These are phyloP conservation scores for Pichia sp. DNA, from an alignment of 1,139 yeast genomes.

Conservation along the genomic window DNA sequence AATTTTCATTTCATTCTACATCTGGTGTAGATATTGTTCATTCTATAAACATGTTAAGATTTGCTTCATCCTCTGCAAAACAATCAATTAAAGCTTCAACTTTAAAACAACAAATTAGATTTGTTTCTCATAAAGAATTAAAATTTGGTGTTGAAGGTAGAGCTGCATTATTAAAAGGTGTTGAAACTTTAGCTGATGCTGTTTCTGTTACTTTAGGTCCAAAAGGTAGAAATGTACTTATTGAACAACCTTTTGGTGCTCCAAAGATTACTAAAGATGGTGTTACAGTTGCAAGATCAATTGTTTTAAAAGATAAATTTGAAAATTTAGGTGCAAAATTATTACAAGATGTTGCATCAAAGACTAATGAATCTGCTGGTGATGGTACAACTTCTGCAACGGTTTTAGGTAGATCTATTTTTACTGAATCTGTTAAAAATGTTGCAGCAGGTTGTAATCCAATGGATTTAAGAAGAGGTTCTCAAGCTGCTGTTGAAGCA, in stretches of 20 bases:
- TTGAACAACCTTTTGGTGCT: conserved; percentile 94
- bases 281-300: conserved; percentile 93
- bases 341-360: conserved; percentile 95
- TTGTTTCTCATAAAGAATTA: conserved; percentile 84
- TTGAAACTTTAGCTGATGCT: conserved; percentile 93
- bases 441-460: conserved; percentile 99
- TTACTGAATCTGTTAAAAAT: conserved; percentile 94
- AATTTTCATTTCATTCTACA: neutral
- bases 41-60: conserved; percentile 45
- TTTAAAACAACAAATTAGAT: conserved; percentile 39
- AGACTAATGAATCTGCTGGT: conserved; percentile 98
- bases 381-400: conserved; percentile 99
- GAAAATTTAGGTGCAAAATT: conserved; percentile 96
- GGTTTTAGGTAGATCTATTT: conserved; percentile 92
- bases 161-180: conserved; percentile 94
- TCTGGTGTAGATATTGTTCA: neutral
- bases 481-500: conserved; percentile 97
- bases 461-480: conserved; percentile 98
- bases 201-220: conserved; percentile 97
- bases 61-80: conserved; percentile 42
- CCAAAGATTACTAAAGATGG: conserved; percentile 99
- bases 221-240: conserved; percentile 95
- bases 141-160: conserved; percentile 98
- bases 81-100: conserved; percentile 22
- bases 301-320: conserved; percentile 82